These are phyloP conservation scores for Claviceps purpurea DNA, from an alignment of 2,329 filamentous ascomycete genomes.

Conservation along the genomic window DNA sequence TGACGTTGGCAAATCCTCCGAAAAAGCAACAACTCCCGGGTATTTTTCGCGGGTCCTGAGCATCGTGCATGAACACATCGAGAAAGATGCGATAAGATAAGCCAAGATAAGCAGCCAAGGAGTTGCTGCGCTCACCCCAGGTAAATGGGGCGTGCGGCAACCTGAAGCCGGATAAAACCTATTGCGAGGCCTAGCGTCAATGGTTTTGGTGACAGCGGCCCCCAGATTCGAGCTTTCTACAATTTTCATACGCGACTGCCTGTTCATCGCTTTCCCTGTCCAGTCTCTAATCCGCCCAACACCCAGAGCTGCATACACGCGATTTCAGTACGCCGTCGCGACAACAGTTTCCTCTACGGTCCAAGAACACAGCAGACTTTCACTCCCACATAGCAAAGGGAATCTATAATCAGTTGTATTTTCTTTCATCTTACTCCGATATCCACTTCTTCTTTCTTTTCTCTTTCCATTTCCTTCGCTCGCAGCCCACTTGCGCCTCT, in stretches of 20 bases:
- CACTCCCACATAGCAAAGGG: background rate
- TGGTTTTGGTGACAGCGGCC: conserved; percentile 26
- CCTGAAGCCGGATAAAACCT: conserved; percentile 22
- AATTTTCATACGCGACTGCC: conserved; percentile 25
- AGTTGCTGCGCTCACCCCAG: conserved; percentile 4
- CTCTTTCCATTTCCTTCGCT: background rate
- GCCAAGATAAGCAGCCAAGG: conserved; percentile 7
- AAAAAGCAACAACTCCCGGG: background rate
- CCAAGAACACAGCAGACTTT: conserved; percentile 2
- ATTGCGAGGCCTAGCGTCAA: conserved; percentile 24
- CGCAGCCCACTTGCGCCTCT: conserved; percentile 4
- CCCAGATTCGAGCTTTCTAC: conserved; percentile 25
- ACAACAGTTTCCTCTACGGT: background rate
- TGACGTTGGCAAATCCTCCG: background rate
- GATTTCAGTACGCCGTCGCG: conserved; percentile 1
- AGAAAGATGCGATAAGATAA: conserved; percentile 10
- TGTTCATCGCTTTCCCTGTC: background rate
- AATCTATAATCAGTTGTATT: background rate
- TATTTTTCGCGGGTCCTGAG: background rate
- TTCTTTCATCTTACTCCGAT: too few relatives aligned
- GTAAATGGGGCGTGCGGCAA: background rate
- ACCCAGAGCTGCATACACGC: conserved; percentile 7
- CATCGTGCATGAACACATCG: background rate
- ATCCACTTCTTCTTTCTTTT: background rate
- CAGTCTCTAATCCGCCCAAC: background rate